Percentiles rank a stretch among this genome's conserved stretches.
These are phyloP conservation scores for Moricandia arvensis DNA, from an alignment of 345 rosid species.

Conservation along the genomic window DNA sequence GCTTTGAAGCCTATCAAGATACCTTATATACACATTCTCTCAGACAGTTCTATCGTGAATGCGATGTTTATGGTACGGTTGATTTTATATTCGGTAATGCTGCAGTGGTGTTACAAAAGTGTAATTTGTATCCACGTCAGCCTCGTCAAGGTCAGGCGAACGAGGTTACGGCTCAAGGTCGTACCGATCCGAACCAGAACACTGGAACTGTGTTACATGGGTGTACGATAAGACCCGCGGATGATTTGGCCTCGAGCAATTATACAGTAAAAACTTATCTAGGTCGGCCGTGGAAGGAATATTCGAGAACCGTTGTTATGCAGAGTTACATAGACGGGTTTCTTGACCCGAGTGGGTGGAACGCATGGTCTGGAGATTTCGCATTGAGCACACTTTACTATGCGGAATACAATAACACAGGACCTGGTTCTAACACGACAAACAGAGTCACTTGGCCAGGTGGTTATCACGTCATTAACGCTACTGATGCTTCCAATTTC, in stretches of 20 bases:
- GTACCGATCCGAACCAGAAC: conserved; percentile 80
- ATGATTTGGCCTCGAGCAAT: conserved; percentile 55
- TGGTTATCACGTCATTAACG: conserved; percentile 58
- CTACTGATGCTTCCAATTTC: conserved; percentile 67
- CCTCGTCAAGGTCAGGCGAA: conserved; percentile 77
- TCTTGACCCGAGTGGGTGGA: conserved; percentile 77
- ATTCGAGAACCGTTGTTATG: conserved; percentile 76
- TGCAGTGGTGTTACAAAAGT: conserved; percentile 71
- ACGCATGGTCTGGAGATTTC: conserved; percentile 58
- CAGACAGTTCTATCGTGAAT: conserved; percentile 81
- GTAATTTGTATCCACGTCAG: conserved; percentile 68
- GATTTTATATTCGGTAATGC: conserved; percentile 97
- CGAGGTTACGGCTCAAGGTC: conserved; percentile 85
- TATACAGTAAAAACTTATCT: conserved; percentile 52
- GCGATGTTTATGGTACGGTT: conserved; percentile 87
- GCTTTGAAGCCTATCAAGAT: conserved; percentile 89
- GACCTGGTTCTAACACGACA: conserved; percentile 64
- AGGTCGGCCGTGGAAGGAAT: conserved; percentile 92
- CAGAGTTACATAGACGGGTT: conserved; percentile 48
- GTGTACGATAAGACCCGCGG: conserved; percentile 59
- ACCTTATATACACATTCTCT: conserved; percentile 76
- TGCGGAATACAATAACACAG: conserved; percentile 67
- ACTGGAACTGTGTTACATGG: conserved; percentile 75
- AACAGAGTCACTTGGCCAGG: conserved; percentile 75
- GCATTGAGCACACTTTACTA: conserved; percentile 73